Percentiles rank a stretch among this genome's conserved stretches.
These are phyloP conservation scores for Pseudogymnoascus sp. DNA, from an alignment of 2,329 filamentous ascomycete genomes.

Conservation along the genomic window DNA sequence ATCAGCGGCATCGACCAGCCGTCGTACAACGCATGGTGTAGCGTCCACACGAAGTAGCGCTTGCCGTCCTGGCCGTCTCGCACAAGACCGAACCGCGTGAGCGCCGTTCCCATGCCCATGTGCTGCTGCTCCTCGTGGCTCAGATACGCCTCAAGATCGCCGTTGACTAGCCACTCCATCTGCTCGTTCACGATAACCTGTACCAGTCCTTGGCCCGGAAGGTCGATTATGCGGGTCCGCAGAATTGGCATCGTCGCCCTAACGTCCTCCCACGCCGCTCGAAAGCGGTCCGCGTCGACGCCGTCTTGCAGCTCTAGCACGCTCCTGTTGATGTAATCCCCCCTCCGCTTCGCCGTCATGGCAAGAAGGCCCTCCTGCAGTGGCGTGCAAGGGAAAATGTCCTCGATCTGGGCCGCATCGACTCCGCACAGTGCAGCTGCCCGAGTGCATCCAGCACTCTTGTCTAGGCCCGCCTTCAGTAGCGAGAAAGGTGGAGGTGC, in stretches of 20 bases:
- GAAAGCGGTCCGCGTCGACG: background rate
- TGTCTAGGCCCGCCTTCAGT: no score
- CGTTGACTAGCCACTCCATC: background rate
- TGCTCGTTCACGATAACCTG: background rate
- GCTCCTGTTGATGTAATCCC: conserved; percentile 28
- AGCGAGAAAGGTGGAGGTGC: background rate
- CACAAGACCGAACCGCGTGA: background rate
- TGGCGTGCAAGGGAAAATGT: conserved; percentile 31
- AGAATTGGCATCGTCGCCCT: conserved; percentile 19
- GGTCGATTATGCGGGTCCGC: conserved; percentile 26
- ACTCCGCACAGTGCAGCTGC: background rate
- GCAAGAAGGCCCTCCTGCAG: conserved; percentile 32
- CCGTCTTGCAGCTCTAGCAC: conserved; percentile 1
- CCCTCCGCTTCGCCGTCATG: conserved; percentile 23
- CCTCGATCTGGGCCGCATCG: conserved; percentile 20
- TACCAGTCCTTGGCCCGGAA: conserved; percentile 15
- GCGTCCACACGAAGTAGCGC: background rate
- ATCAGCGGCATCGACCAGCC: conserved; percentile 48
- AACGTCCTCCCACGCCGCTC: conserved; percentile 6
- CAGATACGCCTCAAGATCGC: background rate
- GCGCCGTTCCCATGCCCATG: background rate
- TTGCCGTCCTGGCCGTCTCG: background rate
- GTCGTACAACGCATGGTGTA: conserved; percentile 56
- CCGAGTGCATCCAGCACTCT: background rate
- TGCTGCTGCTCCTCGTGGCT: background rate